Conservation (phyloP, 805 yeast genomes). For the Pichia pseudocactophila region DNA sequence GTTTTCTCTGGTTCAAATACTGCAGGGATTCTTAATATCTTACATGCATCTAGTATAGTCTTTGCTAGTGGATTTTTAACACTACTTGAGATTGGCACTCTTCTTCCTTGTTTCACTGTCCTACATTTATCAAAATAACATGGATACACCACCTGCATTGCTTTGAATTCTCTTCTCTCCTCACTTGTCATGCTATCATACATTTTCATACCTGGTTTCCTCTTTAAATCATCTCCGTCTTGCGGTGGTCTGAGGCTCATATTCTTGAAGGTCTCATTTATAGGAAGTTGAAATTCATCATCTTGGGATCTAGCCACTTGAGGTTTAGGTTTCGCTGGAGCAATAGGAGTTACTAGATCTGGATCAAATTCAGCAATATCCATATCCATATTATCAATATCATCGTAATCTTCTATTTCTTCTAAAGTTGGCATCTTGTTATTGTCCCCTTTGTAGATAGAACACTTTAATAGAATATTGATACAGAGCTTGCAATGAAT, state of each 20-base stretch:
- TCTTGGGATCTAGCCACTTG: constrained; percentile 54
- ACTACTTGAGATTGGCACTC: constrained; percentile 60
- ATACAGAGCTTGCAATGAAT: too few species aligned
- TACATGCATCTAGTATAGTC: constrained; percentile 66
- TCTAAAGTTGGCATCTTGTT: constrained; percentile 57
- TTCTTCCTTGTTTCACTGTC: constrained; percentile 72
- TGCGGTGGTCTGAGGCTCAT: constrained; percentile 23
- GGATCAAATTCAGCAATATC: constrained; percentile 89
- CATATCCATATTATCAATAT: constrained; percentile 86
- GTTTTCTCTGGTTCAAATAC: constrained; percentile 71
- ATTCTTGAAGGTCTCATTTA: constrained; percentile 19
- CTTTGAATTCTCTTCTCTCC: constrained; percentile 54
- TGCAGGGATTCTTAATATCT: constrained; percentile 21
- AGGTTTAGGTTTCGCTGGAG: constrained; percentile 55
- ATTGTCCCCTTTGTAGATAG: not conserved
- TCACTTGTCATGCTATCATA: constrained; percentile 29
- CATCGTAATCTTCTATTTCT: constrained; percentile 70
- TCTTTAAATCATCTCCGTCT: not conserved
- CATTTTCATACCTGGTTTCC: constrained; percentile 7
- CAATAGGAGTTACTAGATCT: constrained; percentile 54
- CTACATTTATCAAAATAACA: constrained; percentile 81
- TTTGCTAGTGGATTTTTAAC: constrained; percentile 85
- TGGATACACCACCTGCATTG: constrained; percentile 76
- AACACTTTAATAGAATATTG: too few species aligned
- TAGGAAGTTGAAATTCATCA: constrained; percentile 14